Base-by-base conservation (phyloP, 805 yeast genomes). In the Metschnikowia anglica region DNA sequence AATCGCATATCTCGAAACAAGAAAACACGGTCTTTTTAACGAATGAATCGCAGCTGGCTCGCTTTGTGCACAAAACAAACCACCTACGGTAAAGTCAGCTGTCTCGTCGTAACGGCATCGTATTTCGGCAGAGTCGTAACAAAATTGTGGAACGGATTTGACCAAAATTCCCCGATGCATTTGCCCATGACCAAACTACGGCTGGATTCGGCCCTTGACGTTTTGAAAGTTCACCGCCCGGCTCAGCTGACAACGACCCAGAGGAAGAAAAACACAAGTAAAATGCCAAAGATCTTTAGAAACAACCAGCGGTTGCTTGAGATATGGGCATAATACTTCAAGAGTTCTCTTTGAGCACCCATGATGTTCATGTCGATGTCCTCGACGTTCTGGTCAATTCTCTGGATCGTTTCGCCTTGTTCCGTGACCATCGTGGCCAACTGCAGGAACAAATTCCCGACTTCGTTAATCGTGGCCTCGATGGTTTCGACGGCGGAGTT, bases 341-440 rank as follows among this genome's bases (percentile, higher is more conserved):
- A 70, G 51, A 93, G 74, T 62, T 93, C 98, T 47, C 97, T 71
- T 62, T 93, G 98, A 0, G 99, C 99, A 1, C 98, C 98, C 20
- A 77, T 69, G 12, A 93, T 90, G 61, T 90, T 93, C 60, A 91
- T 62, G 55, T 88, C 81, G 41, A 91, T 88, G 58, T 93, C 98
- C 54, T 90, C 97, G 5, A 95, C 95, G 59, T 93, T 90, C 43
- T 82, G 87, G 65, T 93, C 99, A 50, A 93, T 93, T 59, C 98
- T 74, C 63, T 91, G 98, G 44, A 93, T 91, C 12, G 85, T 86
- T 56, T 93, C 99, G 30, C 98, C 91, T 66, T 93, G 99, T 63
- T 93, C 98, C 48, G 87, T 89, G 6, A 93, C 97, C 98, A 93
- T 91, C 1, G 95, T 85, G 4, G 98, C 96, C 55, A 93, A 73